Evolutionary conservation across 108 stramenopile genomes (phyloP).

Genomic region (Nannochloropsis gaditana): DNA sequence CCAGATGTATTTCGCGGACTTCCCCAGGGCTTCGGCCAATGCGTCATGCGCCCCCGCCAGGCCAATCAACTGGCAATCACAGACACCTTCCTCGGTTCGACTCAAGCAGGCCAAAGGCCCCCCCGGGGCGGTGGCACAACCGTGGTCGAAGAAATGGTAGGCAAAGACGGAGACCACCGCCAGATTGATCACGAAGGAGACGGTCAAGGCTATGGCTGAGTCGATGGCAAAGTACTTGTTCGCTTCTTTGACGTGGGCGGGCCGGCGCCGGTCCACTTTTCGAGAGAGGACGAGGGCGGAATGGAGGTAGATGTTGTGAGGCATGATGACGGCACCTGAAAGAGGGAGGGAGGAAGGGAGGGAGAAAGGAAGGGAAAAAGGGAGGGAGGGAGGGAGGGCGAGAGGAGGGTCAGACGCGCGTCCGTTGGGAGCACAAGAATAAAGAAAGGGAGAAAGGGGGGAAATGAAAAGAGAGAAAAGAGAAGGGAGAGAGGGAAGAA

Average conservation of each 20-base stretch:
- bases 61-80: conserved; percentile 52
- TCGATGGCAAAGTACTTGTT: conserved; percentile 69
- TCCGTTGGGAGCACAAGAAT: neutral
- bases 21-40: conserved; percentile 44
- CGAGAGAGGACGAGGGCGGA: conserved; percentile 66
- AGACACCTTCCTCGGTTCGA: conserved; percentile 38
- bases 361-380: neutral
- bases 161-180: conserved; percentile 73
- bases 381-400: neutral
- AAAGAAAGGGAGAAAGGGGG: neutral
- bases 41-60: conserved; percentile 48
- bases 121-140: conserved; percentile 34
- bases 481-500: neutral
- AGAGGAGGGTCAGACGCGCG: too few species aligned
- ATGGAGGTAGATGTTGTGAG: conserved; percentile 76
- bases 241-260: conserved; percentile 57
- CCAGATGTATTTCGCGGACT: conserved; percentile 67
- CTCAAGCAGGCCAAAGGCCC: conserved; percentile 37
- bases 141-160: conserved; percentile 60
- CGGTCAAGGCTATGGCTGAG: conserved; percentile 65
- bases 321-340: conserved; percentile 71
- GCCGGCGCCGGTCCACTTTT: conserved; percentile 48
- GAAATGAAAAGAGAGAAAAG: neutral
- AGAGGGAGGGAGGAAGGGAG: neutral
- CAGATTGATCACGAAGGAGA: conserved; percentile 71